These are phyloP conservation scores for Dittrichia graveolens DNA, from an alignment of 129 eudicot species.

Conservation along the genomic window DNA sequence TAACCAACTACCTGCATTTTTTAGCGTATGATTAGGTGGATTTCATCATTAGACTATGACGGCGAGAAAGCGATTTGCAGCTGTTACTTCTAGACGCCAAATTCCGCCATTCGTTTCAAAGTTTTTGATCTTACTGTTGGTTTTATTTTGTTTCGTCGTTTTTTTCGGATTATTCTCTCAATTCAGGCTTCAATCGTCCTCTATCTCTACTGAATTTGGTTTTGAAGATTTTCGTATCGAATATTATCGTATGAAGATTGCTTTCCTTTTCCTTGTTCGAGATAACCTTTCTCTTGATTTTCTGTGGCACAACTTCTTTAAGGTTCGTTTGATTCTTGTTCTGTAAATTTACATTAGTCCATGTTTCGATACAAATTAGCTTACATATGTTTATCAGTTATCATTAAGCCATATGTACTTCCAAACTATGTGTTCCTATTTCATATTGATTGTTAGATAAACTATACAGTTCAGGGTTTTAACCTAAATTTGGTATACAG, in stretches of 20 bases:
- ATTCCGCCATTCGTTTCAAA: conserved; percentile 25
- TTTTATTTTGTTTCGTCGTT: conserved; percentile 25
- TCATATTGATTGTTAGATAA: neutral
- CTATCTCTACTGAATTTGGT: conserved; percentile 25
- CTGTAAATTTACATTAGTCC: neutral
- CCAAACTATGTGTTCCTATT: neutral
- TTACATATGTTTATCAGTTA: neutral
- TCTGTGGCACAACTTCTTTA: conserved; percentile 57
- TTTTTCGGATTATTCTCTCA: conserved; percentile 31
- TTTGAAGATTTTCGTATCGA: neutral
- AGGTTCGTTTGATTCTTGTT: conserved; percentile 37
- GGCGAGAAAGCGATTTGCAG: conserved; percentile 34
- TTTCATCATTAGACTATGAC: conserved; percentile 19
- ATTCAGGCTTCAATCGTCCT: conserved; percentile 39
- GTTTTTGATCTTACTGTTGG: conserved; percentile 23
- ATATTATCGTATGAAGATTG: conserved; percentile 36
- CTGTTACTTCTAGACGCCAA: conserved; percentile 34
- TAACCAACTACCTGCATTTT: neutral
- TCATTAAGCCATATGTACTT: neutral
- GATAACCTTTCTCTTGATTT: conserved; percentile 51
- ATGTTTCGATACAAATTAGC: neutral
- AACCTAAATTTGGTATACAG: neutral
- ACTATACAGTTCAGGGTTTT: neutral
- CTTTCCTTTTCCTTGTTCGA: conserved; percentile 54
- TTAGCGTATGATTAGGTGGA: conserved; percentile 12